Conservation (phyloP, 495 filamentous ascomycete species). For the Lichina pygmaea region DNA sequence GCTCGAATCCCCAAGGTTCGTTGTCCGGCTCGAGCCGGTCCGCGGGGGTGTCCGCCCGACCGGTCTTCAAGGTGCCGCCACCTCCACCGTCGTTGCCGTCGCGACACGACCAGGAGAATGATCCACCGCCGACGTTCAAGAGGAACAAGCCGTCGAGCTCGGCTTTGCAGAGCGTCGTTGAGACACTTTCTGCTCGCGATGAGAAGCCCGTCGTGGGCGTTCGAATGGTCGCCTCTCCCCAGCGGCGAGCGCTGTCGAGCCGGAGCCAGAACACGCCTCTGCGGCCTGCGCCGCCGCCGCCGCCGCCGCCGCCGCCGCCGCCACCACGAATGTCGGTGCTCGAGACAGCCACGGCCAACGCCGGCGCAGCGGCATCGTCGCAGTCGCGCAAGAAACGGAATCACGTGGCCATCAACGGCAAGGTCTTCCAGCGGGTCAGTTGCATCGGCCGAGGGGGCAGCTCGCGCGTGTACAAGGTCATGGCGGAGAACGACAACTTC, state of each 20-base stretch:
- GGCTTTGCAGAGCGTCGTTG: conserved; percentile 28
- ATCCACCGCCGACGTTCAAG: conserved; percentile 49
- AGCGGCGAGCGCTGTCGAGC: conserved; percentile 39
- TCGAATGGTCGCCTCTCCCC: conserved; percentile 18
- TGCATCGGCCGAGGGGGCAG: conserved; percentile 79
- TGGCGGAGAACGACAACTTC: conserved; percentile 86
- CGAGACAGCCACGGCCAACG: conserved; percentile 67
- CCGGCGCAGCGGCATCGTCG: conserved; percentile 47
- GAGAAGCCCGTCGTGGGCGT: conserved; percentile 7
- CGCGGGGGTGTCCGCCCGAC: conserved; percentile 8
- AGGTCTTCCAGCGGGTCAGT: conserved; percentile 67
- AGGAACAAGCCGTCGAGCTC: conserved; percentile 32
- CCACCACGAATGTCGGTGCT: conserved; percentile 87
- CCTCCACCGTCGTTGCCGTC: conserved; percentile 28
- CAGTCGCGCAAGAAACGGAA: conserved; percentile 48
- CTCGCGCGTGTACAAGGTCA: conserved; percentile 81
- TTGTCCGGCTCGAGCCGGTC: conserved; percentile 4
- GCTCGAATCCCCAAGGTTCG: not conserved
- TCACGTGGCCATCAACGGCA: conserved; percentile 68
- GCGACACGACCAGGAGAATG: conserved; percentile 53
- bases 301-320: conserved; percentile 54
- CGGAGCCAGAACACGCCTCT: conserved; percentile 66
- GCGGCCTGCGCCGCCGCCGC: conserved; percentile 45
- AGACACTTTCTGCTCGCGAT: conserved; percentile 22
- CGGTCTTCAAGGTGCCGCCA: conserved; percentile 37